Base-by-base conservation (phyloP, 2,329 filamentous ascomycete genomes). In the Fusarium mexicanum region DNA sequence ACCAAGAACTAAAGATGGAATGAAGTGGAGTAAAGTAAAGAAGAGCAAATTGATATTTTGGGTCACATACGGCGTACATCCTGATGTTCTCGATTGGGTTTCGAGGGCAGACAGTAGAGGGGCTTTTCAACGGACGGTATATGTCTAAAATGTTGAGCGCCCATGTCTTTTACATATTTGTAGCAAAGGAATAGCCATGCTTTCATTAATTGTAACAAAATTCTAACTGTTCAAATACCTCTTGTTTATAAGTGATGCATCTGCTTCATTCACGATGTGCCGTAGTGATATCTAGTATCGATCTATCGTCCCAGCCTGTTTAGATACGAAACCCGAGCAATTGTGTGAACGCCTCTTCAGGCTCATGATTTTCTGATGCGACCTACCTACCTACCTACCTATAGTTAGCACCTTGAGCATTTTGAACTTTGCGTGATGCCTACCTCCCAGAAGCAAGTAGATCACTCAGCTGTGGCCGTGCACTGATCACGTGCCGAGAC, bases 1-100 rank as follows among this genome's bases (percentile, higher is more conserved):
- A 51, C 80, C 55, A 79, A 78, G 75, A 79, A 83, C 78, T 82
- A 82, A 78, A 76, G 72, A 70, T 71, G 61, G 46, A 70, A 62
- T 24, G 62, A 67, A 65, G 41, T 59, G 62, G 64, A 65, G 41
- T 59, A 69, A 62, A 64, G 57, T 59, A 67, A 61, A 64, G 57
- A 68, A 47, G 64, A 67, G 62, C 71, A 77, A 69, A 70, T 75
- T 73, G 72, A 69, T 71, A 69, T 73, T 64, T 74, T 69, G 72
- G 76, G 71, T 72, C 59, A 71, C 60, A 73, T 73, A 59, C 69
- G 77, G 77, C 77, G 77, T 77, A 78, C 69, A 77, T 78, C 71
- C 74, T 78, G 77, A 71, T 78, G 72, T 66, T 77, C 72, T 76
- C 72, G 62, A 72, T 76, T 63, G 46, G 57, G 73, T 77, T 71